Evolutionary conservation across 2,329 filamentous ascomycete genomes (phyloP).

Genomic region (Colletotrichum tamarilloi): DNA sequence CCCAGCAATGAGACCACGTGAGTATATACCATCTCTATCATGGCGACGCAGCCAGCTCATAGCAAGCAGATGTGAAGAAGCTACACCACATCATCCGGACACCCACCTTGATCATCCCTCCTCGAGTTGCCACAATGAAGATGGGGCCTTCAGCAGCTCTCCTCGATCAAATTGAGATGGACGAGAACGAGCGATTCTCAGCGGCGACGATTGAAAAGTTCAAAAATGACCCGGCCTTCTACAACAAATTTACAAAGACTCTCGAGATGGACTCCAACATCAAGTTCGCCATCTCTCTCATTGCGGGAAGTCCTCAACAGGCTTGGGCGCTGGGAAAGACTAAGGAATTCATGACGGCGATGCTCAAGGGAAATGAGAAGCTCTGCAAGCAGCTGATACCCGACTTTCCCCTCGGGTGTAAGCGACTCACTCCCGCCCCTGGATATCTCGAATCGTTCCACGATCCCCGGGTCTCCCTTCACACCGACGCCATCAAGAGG

Average conservation of each 20-base stretch:
- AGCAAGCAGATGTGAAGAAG: slow-evolving; percentile 49
- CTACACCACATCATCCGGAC: slow-evolving; percentile 55
- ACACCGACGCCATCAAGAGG: slow-evolving; percentile 51
- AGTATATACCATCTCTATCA: slow-evolving; percentile 22
- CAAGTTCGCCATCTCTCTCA: slow-evolving; percentile 54
- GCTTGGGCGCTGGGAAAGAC: slow-evolving; percentile 54
- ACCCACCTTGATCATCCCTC: slow-evolving; percentile 55
- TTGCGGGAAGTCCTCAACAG: slow-evolving; percentile 54
- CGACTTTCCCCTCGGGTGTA: slow-evolving; percentile 58
- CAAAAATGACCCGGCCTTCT: slow-evolving; percentile 56
- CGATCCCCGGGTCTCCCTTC: slow-evolving; percentile 34
- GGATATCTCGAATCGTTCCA: slow-evolving; percentile 57
- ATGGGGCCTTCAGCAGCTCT: slow-evolving; percentile 47
- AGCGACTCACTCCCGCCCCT: slow-evolving; percentile 62
- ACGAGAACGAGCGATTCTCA: slow-evolving; percentile 39
- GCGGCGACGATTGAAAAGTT: slow-evolving; percentile 58
- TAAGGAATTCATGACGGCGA: slow-evolving; percentile 58
- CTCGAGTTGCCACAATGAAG: slow-evolving; percentile 45
- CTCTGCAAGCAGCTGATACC: slow-evolving; percentile 65
- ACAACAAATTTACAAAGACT: slow-evolving; percentile 57
- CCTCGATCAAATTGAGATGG: slow-evolving; percentile 40
- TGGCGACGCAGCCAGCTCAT: slow-evolving; percentile 3
- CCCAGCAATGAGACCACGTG: slow-evolving; percentile 59
- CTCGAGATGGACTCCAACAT: slow-evolving; percentile 58
- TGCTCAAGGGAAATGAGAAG: slow-evolving; percentile 58